A percentile compares a stretch with the other conserved stretches of the same genome.
These are phyloP conservation scores for Penicillium waksmanii DNA, from an alignment of 495 filamentous ascomycete species.

Conservation along the genomic window DNA sequence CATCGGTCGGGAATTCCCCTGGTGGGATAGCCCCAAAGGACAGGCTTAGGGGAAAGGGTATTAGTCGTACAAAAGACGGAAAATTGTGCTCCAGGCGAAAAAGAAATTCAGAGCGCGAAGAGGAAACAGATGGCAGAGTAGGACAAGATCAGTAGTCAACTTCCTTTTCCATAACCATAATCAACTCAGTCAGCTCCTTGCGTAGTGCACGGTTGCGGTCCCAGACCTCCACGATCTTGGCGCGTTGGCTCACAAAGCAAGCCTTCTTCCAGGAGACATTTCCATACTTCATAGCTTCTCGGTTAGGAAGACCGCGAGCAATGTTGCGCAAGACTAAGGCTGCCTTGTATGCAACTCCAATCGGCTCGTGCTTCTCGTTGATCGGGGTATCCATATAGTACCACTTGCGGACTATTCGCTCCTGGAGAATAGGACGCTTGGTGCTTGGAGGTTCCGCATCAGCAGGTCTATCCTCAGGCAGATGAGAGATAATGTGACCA, in stretches of 20 bases:
- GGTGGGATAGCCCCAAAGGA: neutral
- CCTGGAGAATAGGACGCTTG: constrained; percentile 45
- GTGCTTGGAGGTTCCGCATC: constrained; percentile 49
- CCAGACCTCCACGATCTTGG: constrained; percentile 49
- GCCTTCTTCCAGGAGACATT: constrained; percentile 47
- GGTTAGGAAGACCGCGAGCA: constrained; percentile 67
- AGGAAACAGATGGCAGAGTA: constrained; percentile 5
- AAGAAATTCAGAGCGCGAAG: constrained; percentile 12
- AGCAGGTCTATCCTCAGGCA: constrained; percentile 56
- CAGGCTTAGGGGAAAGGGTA: constrained; percentile 22
- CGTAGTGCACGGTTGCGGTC: constrained; percentile 49
- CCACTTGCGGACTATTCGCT: constrained; percentile 47
- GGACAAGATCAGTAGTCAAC: constrained; percentile 37
- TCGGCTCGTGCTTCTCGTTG: constrained; percentile 82
- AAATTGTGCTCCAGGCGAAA: constrained; percentile 18
- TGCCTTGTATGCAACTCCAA: constrained; percentile 82
- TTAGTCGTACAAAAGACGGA: constrained; percentile 27
- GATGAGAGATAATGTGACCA: constrained; percentile 52
- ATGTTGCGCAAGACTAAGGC: constrained; percentile 89
- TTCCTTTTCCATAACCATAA: constrained; percentile 50
- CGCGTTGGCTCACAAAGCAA: constrained; percentile 44
- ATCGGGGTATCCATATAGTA: constrained; percentile 65
- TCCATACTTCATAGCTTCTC: constrained; percentile 36
- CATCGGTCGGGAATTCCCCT: neutral
- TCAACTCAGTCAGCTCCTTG: constrained; percentile 48